Evolutionary conservation across 352 stramenopile species (phyloP).

Genomic region (Saprolegnia parasitica): DNA sequence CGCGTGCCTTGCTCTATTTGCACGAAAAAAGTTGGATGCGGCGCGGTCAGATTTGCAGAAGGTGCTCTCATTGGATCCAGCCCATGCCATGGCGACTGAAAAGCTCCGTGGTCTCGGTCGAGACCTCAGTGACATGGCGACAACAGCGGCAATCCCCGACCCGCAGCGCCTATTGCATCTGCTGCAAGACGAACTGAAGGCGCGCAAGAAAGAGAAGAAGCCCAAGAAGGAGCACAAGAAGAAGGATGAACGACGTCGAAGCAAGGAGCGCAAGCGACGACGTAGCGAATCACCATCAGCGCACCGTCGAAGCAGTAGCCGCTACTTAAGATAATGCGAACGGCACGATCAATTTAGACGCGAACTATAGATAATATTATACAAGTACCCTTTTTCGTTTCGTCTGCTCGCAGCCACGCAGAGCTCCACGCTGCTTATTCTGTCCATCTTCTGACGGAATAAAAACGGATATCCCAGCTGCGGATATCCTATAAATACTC

Average conservation of each 20-base stretch:
- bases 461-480: too few species aligned
- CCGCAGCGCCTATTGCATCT: constrained; percentile 11
- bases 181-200: constrained; percentile 11
- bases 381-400: too few species aligned
- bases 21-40: constrained; percentile 7
- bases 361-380: too few species aligned
- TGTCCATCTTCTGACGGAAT: too few species aligned
- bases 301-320: background rate
- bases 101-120: background rate
- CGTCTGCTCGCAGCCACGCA: too few species aligned
- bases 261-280: background rate
- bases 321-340: background rate
- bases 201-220: constrained; percentile 25
- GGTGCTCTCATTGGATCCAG: constrained; percentile 2
- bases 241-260: background rate
- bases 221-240: constrained; percentile 23
- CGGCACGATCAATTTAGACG: too few species aligned
- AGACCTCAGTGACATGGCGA: too few species aligned
- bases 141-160: background rate
- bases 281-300: background rate
- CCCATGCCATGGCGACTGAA: constrained; percentile 4
- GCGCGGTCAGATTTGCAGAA: constrained; percentile 7
- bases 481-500: too few species aligned
- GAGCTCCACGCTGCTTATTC: too few species aligned
- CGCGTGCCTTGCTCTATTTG: background rate